Evolutionary conservation across 306 rosid species (phyloP).

Genomic region (Castanopsis chinensis): DNA sequence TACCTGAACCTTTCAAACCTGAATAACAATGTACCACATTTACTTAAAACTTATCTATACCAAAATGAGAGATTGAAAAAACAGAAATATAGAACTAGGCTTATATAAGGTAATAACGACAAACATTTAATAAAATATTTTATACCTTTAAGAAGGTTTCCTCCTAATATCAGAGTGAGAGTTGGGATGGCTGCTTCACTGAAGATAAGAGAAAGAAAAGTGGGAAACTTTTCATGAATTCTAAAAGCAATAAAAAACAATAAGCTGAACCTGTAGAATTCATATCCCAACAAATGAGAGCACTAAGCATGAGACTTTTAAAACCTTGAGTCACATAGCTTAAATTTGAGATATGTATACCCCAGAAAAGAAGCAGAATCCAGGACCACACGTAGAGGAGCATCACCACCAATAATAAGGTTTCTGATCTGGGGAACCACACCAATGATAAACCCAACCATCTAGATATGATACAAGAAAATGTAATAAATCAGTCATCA

Average conservation of each 20-base stretch:
- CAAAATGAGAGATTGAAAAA: background rate
- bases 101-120: background rate
- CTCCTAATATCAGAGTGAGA: slow-evolving; percentile 72
- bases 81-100: background rate
- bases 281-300: background rate
- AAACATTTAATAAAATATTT: background rate
- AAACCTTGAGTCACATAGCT: background rate
- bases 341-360: slow-evolving; percentile 35
- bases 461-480: slow-evolving; percentile 29
- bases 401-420: slow-evolving; percentile 51
- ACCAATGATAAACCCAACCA: slow-evolving; percentile 62
- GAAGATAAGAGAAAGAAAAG: slow-evolving; percentile 18
- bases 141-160: slow-evolving; percentile 72
- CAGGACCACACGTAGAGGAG: slow-evolving; percentile 72
- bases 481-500: background rate
- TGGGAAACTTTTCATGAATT: background rate
- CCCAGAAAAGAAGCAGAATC: slow-evolving; percentile 67
- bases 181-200: slow-evolving; percentile 76
- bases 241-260: background rate
- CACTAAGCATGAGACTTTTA: background rate
- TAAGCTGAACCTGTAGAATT: background rate
- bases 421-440: slow-evolving; percentile 46
- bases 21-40: slow-evolving; percentile 13
- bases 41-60: background rate
- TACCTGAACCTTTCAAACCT: slow-evolving; percentile 64